Conservation (phyloP, 1,139 yeast species). For the Barnettozyma hawaiiensis region DNA sequence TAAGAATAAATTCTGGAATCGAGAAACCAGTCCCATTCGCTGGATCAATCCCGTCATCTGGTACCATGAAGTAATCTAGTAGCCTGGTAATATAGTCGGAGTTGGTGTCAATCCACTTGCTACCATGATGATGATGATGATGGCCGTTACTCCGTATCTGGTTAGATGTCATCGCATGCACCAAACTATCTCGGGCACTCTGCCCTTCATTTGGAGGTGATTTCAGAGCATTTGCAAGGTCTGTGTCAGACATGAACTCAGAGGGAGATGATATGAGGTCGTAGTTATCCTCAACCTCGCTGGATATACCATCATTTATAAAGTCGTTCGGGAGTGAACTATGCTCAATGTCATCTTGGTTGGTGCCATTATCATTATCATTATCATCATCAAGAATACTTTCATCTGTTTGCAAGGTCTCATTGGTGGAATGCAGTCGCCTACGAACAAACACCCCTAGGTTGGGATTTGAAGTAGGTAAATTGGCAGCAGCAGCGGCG, state of each 20-base stretch:
- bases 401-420: not conserved
- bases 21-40: conserved; percentile 27
- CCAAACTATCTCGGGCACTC: conserved; percentile 23
- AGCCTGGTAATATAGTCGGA: conserved; percentile 38
- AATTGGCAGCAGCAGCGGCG: too few relatives aligned
- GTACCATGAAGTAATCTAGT: conserved; percentile 58
- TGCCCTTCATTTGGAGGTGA: conserved; percentile 23
- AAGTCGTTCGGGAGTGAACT: conserved; percentile 17
- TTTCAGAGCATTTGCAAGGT: conserved; percentile 34
- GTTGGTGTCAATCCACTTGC: conserved; percentile 27
- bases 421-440: conserved; percentile 5
- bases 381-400: conserved; percentile 9
- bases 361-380: conserved; percentile 14
- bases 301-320: conserved; percentile 36
- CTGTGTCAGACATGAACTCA: conserved; percentile 38
- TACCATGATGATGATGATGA: too few relatives aligned
- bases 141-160: conserved; percentile 8
- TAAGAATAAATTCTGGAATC: conserved; percentile 63
- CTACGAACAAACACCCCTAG: conserved; percentile 23
- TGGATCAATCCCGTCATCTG: conserved; percentile 41
- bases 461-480: conserved; percentile 19
- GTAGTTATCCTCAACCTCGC: conserved; percentile 30
- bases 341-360: conserved; percentile 9
- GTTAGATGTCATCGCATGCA: conserved; percentile 17
- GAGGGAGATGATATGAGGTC: conserved; percentile 30